Percentiles rank a stretch among this genome's conserved stretches.
Evolutionary conservation across 2,329 filamentous ascomycete genomes (phyloP).

Genomic region (Fusarium illudens): DNA sequence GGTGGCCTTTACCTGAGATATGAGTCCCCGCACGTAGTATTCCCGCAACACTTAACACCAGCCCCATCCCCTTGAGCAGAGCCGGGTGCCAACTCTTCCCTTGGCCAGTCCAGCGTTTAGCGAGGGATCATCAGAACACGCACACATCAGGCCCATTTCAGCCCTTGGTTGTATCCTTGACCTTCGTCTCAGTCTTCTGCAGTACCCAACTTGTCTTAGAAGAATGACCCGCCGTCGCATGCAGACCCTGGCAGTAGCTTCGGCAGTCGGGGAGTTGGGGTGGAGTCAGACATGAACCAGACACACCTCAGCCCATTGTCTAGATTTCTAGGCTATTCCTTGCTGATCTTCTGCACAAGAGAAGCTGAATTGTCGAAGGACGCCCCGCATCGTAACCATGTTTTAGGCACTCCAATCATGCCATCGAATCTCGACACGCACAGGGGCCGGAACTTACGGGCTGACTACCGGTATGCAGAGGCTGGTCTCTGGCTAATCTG

Average conservation of each 20-base stretch:
- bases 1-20: rapidly evolving
- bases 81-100: not conserved
- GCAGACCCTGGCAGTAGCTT: not conserved
- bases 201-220: not conserved
- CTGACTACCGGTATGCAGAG: not conserved
- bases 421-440: not conserved
- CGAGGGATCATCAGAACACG: not conserved
- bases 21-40: not conserved
- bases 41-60: rapidly evolving
- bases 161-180: not conserved
- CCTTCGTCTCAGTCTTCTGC: not conserved
- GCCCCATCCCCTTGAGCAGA: not conserved
- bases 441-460: not conserved
- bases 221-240: not conserved
- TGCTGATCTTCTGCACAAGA: not conserved
- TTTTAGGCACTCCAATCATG: not conserved
- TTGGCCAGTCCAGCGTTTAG: not conserved
- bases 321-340: not conserved
- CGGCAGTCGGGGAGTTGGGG: not conserved
- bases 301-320: not conserved
- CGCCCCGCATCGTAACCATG: not conserved
- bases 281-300: not conserved
- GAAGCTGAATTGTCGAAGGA: not conserved
- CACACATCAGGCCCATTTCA: not conserved
- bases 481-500: not conserved